Evolutionary conservation across 257 asterid genomes (phyloP).

Genomic region (Lycium barbarum): DNA sequence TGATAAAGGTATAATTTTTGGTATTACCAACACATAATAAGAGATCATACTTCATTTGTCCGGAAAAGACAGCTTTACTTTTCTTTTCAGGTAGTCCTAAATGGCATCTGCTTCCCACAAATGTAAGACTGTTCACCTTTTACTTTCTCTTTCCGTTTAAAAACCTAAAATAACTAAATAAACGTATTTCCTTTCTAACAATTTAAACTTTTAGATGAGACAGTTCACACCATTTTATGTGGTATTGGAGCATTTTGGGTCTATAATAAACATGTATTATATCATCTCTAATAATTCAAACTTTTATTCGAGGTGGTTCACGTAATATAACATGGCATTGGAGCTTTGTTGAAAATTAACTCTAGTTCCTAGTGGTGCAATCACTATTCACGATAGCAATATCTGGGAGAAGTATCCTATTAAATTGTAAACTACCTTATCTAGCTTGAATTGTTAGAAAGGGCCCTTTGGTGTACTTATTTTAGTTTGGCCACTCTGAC

Average conservation of each 20-base stretch:
- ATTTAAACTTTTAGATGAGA: constrained; percentile 14
- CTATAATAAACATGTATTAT: too few relatives aligned
- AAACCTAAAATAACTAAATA: not conserved
- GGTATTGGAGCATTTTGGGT: not conserved
- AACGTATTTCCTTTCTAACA: not conserved
- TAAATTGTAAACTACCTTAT: not conserved
- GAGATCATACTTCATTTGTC: not conserved
- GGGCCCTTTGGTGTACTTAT: not conserved
- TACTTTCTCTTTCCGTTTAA: not conserved
- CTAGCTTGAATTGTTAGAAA: not conserved
- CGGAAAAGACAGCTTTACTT: not conserved
- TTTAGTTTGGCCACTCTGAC: not conserved
- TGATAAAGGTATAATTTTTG: not conserved
- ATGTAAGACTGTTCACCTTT: not conserved
- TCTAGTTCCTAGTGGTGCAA: too few relatives aligned
- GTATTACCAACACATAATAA: not conserved
- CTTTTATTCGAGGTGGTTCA: not conserved
- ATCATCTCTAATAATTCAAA: not conserved
- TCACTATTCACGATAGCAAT: not conserved
- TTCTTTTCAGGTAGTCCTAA: not conserved
- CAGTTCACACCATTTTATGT: not conserved
- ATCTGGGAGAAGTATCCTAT: not conserved
- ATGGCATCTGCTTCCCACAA: not conserved
- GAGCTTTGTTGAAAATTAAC: too few relatives aligned
- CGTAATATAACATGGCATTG: too few relatives aligned